These are phyloP conservation scores for Penicillium desertorum DNA, from an alignment of 495 filamentous ascomycete genomes.

Conservation along the genomic window DNA sequence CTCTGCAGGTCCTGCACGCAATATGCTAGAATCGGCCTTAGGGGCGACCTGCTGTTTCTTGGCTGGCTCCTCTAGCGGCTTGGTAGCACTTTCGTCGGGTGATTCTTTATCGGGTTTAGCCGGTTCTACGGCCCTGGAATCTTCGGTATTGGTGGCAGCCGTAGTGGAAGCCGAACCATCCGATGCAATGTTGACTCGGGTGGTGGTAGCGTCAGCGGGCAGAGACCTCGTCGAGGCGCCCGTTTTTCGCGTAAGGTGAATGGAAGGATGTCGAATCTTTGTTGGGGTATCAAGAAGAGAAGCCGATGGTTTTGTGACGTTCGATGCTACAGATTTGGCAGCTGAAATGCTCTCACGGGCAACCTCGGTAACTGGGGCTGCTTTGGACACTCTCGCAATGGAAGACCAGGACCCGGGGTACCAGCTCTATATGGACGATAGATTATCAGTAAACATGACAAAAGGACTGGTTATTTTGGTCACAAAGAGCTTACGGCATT, in stretches of 20 bases:
- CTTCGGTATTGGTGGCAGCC: conserved; percentile 27
- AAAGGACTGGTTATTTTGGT: background rate
- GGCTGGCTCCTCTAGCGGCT: conserved; percentile 20
- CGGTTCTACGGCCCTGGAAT: conserved; percentile 20
- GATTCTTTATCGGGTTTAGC: conserved; percentile 27
- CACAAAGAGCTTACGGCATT: conserved; percentile 30
- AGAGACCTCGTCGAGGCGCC: conserved; percentile 47
- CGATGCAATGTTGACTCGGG: conserved; percentile 50
- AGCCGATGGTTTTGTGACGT: conserved; percentile 36
- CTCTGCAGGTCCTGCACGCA: conserved; percentile 17
- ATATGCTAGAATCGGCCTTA: conserved; percentile 13
- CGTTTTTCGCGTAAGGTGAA: conserved; percentile 45
- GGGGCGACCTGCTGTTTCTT: conserved; percentile 19
- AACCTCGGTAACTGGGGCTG: conserved; percentile 69
- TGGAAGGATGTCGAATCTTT: conserved; percentile 33
- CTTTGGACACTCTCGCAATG: conserved; percentile 58
- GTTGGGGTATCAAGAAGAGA: conserved; percentile 32
- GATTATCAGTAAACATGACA: conserved; percentile 10
- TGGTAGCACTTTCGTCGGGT: conserved; percentile 17
- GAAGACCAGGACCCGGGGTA: conserved; percentile 65
- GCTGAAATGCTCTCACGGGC: conserved; percentile 75
- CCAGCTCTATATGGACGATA: conserved; percentile 35
- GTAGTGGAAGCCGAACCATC: conserved; percentile 43
- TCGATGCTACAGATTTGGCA: conserved; percentile 47
- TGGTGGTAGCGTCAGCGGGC: conserved; percentile 49